Evolutionary conservation across 495 filamentous ascomycete species (phyloP).

Genomic region (Tetracladium marchalianum): DNA sequence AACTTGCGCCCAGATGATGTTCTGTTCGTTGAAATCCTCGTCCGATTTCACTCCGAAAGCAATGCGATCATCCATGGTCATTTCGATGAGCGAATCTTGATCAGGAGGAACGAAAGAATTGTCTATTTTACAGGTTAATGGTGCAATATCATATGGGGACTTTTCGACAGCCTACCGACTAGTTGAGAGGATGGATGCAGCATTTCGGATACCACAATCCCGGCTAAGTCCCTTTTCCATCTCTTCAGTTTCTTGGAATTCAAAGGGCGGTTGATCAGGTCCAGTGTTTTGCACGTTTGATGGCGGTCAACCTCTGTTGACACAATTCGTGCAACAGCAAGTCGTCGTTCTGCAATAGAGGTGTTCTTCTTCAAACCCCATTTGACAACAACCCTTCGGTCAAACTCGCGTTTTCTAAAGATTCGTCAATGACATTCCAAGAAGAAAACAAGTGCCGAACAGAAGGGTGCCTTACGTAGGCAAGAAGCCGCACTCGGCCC

Average conservation of each 20-base stretch:
- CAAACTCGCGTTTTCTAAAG: slow-evolving; percentile 2
- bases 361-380: slow-evolving; percentile 6
- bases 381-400: neutral
- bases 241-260: neutral
- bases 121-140: too few species aligned
- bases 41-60: too few species aligned
- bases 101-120: too few species aligned
- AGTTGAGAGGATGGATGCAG: too few species aligned
- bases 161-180: too few species aligned
- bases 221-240: neutral
- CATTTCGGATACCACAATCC: too few species aligned
- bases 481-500: neutral
- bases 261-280: neutral
- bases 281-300: neutral
- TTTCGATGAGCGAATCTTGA: too few species aligned
- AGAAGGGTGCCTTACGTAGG: slow-evolving; percentile 1
- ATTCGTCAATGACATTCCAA: neutral
- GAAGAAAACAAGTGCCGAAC: too few species aligned
- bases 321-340: neutral
- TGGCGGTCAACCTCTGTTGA: neutral
- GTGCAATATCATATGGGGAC: too few species aligned
- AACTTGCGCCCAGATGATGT: too few species aligned
- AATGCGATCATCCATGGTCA: too few species aligned
- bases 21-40: too few species aligned
- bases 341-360: neutral